Conservation (phyloP, 805 yeast genomes). For the Kodamaea neixiangensis region DNA sequence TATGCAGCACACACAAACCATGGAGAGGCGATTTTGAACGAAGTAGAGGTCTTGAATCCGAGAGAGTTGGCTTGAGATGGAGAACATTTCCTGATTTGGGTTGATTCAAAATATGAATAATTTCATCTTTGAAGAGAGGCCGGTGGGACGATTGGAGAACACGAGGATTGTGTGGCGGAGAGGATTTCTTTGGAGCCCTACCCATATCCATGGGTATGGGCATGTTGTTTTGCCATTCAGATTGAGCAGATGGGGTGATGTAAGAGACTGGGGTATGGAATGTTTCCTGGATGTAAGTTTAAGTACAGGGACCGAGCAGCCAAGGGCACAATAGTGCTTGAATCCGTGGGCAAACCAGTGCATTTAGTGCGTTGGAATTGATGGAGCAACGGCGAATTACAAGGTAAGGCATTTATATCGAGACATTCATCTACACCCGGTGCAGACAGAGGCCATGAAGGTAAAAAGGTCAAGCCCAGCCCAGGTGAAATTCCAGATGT, state of each 20-base stretch:
- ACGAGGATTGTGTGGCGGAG: too few species aligned
- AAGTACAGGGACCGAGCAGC: neutral
- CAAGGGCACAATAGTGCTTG: neutral
- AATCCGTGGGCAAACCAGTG: neutral
- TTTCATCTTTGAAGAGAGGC: neutral
- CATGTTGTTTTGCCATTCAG: too few species aligned
- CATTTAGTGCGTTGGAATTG: neutral
- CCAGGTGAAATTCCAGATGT: neutral
- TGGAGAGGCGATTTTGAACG: neutral
- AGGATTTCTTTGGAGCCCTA: neutral
- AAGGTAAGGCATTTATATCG: neutral
- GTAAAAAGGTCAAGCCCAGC: neutral
- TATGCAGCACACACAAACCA: neutral
- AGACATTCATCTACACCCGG: neutral
- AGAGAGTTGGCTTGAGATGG: neutral
- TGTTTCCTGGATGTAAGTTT: neutral
- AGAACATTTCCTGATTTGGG: conserved; percentile 4
- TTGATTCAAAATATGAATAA: conserved; percentile 5
- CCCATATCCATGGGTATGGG: too few species aligned
- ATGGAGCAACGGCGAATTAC: neutral
- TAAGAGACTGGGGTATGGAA: neutral
- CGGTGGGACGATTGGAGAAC: neutral
- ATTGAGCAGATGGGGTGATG: neutral
- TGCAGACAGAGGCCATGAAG: neutral
- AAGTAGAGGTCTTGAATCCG: neutral